These are phyloP conservation scores for Manihot esculenta DNA, from an alignment of 441 rosid species.

Conservation along the genomic window DNA sequence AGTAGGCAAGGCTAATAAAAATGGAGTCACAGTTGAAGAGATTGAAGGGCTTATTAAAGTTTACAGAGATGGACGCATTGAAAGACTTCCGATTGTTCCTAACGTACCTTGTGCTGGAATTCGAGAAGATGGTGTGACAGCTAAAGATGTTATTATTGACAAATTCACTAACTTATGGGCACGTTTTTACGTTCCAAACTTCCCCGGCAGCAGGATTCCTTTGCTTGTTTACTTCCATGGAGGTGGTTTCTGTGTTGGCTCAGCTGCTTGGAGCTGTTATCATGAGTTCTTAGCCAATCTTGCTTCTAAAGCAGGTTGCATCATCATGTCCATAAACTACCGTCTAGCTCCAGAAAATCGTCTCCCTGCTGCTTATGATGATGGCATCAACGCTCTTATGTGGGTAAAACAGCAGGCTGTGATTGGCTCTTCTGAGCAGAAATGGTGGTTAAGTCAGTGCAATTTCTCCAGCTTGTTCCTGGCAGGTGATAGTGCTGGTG, in stretches of 20 bases:
- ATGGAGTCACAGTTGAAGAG: conserved; percentile 56
- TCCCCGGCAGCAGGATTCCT: conserved; percentile 40
- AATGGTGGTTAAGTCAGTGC: conserved; percentile 31
- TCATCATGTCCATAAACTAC: conserved; percentile 69
- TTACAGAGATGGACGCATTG: conserved; percentile 65
- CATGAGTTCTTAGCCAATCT: conserved; percentile 59
- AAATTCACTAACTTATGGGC: conserved; percentile 62
- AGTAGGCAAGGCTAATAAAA: conserved; percentile 31
- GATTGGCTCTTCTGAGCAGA: conserved; percentile 32
- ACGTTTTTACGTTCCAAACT: conserved; percentile 54
- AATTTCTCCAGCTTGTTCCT: conserved; percentile 51
- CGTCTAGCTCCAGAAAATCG: conserved; percentile 75
- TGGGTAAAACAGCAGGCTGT: conserved; percentile 52
- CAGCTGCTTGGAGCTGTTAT: conserved; percentile 51
- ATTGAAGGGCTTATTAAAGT: conserved; percentile 68
- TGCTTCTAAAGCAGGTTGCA: conserved; percentile 46
- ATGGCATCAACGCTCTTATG: conserved; percentile 53
- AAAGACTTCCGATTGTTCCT: conserved; percentile 62
- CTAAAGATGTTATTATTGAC: conserved; percentile 57
- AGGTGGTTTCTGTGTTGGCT: conserved; percentile 74
- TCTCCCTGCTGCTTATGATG: conserved; percentile 70
- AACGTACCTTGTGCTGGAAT: conserved; percentile 35
- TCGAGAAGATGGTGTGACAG: conserved; percentile 36
- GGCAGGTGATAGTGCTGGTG: conserved; percentile 80
- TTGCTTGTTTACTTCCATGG: conserved; percentile 81